Evolutionary conservation across 768 basidiomycete genomes (phyloP), one percentile per base, ranked within the genome.

Genomic region (Leucocoprinus leucothites): DNA sequence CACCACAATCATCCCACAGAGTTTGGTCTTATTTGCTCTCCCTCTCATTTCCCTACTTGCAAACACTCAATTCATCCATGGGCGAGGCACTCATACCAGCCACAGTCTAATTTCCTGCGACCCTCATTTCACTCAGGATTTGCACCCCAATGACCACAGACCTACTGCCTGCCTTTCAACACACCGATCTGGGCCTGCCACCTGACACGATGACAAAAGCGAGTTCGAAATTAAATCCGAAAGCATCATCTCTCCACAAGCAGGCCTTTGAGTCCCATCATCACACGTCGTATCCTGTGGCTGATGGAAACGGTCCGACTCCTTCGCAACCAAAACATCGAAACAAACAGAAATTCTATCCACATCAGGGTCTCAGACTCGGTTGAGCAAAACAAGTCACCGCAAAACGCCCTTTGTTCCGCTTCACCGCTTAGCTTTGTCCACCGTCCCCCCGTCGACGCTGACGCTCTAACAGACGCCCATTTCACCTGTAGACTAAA

Each of bases 1-100:
- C 52, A 43, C 54, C 47, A 48, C 57, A 45, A 53, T 45, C 47
- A 42, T 51, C 57, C 31, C 31, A 31, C 44, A 50, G 51, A 43
- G 34, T 51, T 43, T 49, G 44, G 34, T 9, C 24, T n/a, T 44
- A 43, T 56, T 47, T 47, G 36, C 19, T 28, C 22, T 4, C 19
- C 26, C 48, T 24, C 38, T 38, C 38, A 13, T 38, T 13, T 38
- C 16, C 16, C 53, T 19, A 3, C 48, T 34, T 38, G 6, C 34
- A n/a, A 22, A 36, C 28, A 48, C 5, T 49, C 31, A 31, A 5
- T 31, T 31, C 11, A 31, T 5, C 31, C 31, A 5, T 31, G 31
- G 31, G 31, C 31, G 11, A 31, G 31, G 6, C n/a, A n/a, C n/a
- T n/a, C n/a, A n/a, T n/a, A n/a, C n/a, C n/a, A n/a, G n/a, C n/a